Conservation (phyloP, 2,329 filamentous ascomycete genomes). For the Colletotrichum sp. region DNA sequence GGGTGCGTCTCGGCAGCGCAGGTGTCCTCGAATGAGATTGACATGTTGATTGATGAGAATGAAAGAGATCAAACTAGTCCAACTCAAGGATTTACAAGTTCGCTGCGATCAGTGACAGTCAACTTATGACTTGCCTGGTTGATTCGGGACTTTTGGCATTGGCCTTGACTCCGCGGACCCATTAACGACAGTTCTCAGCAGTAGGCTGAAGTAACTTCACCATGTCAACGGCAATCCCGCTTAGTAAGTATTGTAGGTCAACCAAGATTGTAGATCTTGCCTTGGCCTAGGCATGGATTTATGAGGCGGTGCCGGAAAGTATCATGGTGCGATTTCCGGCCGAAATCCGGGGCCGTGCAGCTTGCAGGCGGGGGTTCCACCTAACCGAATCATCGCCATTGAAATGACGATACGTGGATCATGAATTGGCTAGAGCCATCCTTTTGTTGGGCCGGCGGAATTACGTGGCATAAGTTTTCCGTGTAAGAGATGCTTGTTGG, state of each 20-base stretch:
- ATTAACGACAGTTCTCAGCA: neutral
- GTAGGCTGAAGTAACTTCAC: neutral
- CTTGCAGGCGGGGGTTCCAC: neutral
- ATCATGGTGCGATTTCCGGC: neutral
- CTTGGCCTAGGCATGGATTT: neutral
- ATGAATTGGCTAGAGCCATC: neutral
- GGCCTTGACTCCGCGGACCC: neutral
- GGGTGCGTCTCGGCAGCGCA: neutral
- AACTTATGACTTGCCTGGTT: neutral
- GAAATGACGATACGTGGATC: neutral
- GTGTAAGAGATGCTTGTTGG: neutral
- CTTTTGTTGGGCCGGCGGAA: neutral
- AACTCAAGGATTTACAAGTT: rapidly evolving
- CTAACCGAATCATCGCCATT: neutral
- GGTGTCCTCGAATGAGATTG: neutral
- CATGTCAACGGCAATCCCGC: neutral
- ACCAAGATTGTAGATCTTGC: neutral
- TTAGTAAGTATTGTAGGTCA: neutral
- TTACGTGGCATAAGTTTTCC: neutral
- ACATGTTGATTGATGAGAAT: neutral
- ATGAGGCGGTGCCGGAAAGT: neutral
- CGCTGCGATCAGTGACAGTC: neutral
- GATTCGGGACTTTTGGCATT: neutral
- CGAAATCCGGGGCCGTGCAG: neutral
- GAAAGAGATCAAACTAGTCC: neutral